Percentiles rank a stretch among this genome's conserved stretches.
Evolutionary conservation across 1,284 basidiomycete genomes (phyloP).

Genomic region (Pseudozyma sp.): DNA sequence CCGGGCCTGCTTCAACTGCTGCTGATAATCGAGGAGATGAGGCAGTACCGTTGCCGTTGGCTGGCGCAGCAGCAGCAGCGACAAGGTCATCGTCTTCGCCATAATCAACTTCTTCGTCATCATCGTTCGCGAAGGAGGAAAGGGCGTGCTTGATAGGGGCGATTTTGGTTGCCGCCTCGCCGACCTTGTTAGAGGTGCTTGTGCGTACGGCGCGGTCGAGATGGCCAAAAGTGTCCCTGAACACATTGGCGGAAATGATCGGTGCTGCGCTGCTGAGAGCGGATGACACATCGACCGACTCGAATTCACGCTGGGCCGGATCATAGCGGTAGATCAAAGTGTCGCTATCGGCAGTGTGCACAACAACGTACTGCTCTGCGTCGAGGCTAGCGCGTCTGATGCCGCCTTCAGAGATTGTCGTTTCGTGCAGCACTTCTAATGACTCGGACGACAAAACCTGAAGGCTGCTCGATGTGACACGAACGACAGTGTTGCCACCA

Average conservation of each 20-base stretch:
- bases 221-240: slow-evolving; percentile 24
- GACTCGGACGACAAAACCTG: slow-evolving; percentile 27
- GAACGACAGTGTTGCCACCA: slow-evolving; percentile 12
- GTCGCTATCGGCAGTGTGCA: slow-evolving; percentile 23
- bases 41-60: slow-evolving; percentile 11
- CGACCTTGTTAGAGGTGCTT: not conserved
- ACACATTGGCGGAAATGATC: slow-evolving; percentile 31
- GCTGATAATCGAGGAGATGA: not conserved
- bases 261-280: not conserved
- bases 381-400: slow-evolving; percentile 31
- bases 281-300: slow-evolving; percentile 8
- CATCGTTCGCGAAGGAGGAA: slow-evolving; percentile 13
- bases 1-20: not conserved
- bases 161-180: not conserved
- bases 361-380: slow-evolving; percentile 26
- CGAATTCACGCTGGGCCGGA: slow-evolving; percentile 3
- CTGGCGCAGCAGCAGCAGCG: slow-evolving; percentile 7
- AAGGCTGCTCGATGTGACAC: slow-evolving; percentile 20
- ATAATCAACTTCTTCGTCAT: slow-evolving; percentile 61
- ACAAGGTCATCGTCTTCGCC: slow-evolving; percentile 46
- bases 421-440: slow-evolving; percentile 23
- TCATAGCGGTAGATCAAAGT: slow-evolving; percentile 24
- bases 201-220: slow-evolving; percentile 8
- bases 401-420: slow-evolving; percentile 1
- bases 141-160: not conserved